A percentile compares a stretch with the other conserved stretches of the same genome.
These are phyloP conservation scores for Calonectria hongkongensis DNA, from an alignment of 2,329 filamentous ascomycete genomes.

Conservation along the genomic window DNA sequence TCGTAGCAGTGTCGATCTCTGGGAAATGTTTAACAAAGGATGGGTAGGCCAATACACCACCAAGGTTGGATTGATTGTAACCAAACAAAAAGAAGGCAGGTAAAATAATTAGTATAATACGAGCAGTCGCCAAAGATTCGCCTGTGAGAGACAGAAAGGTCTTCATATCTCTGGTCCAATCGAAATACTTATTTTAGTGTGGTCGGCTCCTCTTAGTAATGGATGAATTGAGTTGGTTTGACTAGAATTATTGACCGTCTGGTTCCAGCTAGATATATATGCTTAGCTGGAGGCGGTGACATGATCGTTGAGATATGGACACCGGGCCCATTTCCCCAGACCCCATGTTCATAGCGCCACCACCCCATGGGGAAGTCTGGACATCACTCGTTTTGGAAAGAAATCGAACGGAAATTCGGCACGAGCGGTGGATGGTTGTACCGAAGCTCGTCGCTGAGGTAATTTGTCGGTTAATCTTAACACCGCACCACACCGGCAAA, in stretches of 20 bases:
- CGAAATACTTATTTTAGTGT: not conserved
- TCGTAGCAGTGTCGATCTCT: slow-evolving; percentile 7
- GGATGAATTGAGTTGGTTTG: not conserved
- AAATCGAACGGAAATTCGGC: not conserved
- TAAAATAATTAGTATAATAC: not conserved
- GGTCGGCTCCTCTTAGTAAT: not conserved
- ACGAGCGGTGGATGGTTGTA: not conserved
- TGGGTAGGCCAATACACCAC: not conserved
- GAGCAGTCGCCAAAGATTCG: not conserved
- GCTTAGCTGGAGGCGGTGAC: not conserved
- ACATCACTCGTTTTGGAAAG: not conserved
- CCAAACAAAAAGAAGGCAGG: slow-evolving; percentile 1
- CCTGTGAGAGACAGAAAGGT: not conserved
- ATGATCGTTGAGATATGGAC: not conserved
- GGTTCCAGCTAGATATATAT: not conserved
- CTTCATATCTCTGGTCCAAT: not conserved
- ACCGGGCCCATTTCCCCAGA: not conserved
- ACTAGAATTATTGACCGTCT: not conserved
- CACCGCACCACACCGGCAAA: not conserved
- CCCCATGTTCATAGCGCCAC: not conserved
- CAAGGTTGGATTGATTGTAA: not conserved
- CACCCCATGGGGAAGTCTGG: not conserved
- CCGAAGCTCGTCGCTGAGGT: not conserved
- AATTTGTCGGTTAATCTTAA: slow-evolving; percentile 1
- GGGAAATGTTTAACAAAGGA: slow-evolving; percentile 10